Conservation (phyloP, 1,284 basidiomycete species). For the Austropuccinia psidii region DNA sequence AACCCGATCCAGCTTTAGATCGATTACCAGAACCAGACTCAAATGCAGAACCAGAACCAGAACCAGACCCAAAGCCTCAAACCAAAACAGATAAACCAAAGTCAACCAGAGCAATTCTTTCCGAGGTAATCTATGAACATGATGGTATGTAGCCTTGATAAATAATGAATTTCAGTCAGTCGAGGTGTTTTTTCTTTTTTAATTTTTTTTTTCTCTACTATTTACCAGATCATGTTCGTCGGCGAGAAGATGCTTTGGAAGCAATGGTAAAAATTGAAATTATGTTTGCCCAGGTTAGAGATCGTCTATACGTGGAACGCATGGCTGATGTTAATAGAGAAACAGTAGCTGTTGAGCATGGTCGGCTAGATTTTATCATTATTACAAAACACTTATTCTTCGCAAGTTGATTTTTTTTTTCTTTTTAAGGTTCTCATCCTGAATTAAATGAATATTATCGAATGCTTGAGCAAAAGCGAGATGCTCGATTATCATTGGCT, state of each 20-base stretch:
- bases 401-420: background rate
- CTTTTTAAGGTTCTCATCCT: constrained; percentile 20
- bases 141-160: constrained; percentile 20
- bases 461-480: constrained; percentile 28
- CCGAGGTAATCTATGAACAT: constrained; percentile 24
- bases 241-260: constrained; percentile 51
- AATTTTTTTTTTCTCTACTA: background rate
- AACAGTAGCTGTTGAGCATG: constrained; percentile 53
- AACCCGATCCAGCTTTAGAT: background rate
- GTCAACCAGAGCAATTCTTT: background rate
- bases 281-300: constrained; percentile 54
- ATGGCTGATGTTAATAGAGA: constrained; percentile 55
- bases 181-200: background rate
- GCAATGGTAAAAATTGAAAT: constrained; percentile 54
- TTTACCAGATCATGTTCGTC: constrained; percentile 30
- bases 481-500: constrained; percentile 29
- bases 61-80: background rate
- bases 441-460: constrained; percentile 36
- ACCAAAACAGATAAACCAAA: constrained; percentile 4
- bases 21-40: background rate
- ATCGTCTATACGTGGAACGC: constrained; percentile 54
- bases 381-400: background rate
- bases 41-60: background rate
- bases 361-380: constrained; percentile 43
- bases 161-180: background rate